Percentiles rank a stretch among this genome's conserved stretches.
Evolutionary conservation across 768 basidiomycete species (phyloP).

Genomic region (Guyanaporus albipodus): DNA sequence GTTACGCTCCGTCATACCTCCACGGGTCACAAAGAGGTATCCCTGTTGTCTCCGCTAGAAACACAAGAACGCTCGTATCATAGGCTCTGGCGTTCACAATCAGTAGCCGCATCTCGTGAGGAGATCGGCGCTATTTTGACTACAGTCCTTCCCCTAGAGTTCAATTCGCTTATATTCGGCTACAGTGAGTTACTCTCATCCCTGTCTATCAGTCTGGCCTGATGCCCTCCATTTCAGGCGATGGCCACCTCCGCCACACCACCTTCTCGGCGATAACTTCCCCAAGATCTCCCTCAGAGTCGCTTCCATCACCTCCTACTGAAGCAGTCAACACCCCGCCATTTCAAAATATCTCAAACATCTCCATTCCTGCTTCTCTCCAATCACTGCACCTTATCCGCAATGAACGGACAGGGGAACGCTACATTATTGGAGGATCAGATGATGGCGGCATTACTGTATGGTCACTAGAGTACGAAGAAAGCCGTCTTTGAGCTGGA

Average conservation of each 20-base stretch:
- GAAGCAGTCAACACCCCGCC: slow-evolving; percentile 2
- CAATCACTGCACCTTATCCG: slow-evolving; percentile 49
- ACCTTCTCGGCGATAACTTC: slow-evolving; percentile 38
- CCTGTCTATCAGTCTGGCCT: not conserved
- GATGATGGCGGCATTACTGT: slow-evolving; percentile 76
- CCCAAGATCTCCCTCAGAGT: not conserved
- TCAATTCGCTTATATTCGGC: slow-evolving; percentile 58
- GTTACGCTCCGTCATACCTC: slow-evolving; percentile 20
- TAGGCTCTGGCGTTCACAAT: slow-evolving; percentile 23
- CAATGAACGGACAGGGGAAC: slow-evolving; percentile 57
- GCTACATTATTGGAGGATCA: slow-evolving; percentile 65
- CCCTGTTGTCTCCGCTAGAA: slow-evolving; percentile 5
- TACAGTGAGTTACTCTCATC: slow-evolving; percentile 42
- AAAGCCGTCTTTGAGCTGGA: not conserved
- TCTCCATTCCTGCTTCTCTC: slow-evolving; percentile 44
- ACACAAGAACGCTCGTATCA: slow-evolving; percentile 6
- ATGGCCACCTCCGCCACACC: slow-evolving; percentile 48
- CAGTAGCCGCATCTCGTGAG: not conserved
- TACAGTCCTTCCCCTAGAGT: slow-evolving; percentile 51
- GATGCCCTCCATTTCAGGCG: slow-evolving; percentile 34
- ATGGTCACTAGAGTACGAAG: slow-evolving; percentile 62
- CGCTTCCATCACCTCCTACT: slow-evolving; percentile 1
- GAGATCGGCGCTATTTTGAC: slow-evolving; percentile 27
- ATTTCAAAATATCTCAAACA: slow-evolving; percentile 41
- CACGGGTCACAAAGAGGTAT: slow-evolving; percentile 17